A percentile compares a stretch with the other conserved stretches of the same genome.
Conservation (phyloP, 352 stramenopile genomes). For the Phytophthora vignae region DNA sequence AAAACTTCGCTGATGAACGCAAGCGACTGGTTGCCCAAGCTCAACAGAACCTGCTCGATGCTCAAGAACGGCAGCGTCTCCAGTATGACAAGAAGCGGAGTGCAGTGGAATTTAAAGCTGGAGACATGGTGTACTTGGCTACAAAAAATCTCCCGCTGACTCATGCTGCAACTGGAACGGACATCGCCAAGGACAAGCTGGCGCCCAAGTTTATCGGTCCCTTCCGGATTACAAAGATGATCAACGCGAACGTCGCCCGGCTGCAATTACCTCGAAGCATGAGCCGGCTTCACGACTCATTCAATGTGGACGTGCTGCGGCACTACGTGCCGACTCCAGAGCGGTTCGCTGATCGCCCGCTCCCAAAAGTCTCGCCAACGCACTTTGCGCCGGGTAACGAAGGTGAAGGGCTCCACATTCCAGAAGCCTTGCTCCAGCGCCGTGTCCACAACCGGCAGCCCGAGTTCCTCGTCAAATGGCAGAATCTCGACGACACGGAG, state of each 20-base stretch:
- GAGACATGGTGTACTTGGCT: conserved; percentile 5
- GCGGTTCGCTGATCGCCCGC: conserved; percentile 1
- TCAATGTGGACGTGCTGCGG: conserved; percentile 11
- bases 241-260: neutral
- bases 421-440: neutral
- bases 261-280: neutral
- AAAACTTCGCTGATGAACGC: neutral
- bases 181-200: neutral
- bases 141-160: neutral
- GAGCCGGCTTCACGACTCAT: conserved; percentile 4
- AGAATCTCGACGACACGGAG: neutral
- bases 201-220: neutral
- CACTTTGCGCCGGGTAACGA: conserved; percentile 5
- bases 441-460: neutral
- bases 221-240: neutral
- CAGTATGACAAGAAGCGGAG: neutral
- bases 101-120: neutral
- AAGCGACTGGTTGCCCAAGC: neutral
- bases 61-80: neutral
- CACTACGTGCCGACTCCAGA: neutral
- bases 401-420: neutral
- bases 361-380: conserved; percentile 5
- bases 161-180: neutral
- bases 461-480: conserved; percentile 6
- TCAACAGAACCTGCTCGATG: conserved; percentile 1